Conservation (phyloP, 2,329 filamentous ascomycete genomes). For the Aspergillus sp. region DNA sequence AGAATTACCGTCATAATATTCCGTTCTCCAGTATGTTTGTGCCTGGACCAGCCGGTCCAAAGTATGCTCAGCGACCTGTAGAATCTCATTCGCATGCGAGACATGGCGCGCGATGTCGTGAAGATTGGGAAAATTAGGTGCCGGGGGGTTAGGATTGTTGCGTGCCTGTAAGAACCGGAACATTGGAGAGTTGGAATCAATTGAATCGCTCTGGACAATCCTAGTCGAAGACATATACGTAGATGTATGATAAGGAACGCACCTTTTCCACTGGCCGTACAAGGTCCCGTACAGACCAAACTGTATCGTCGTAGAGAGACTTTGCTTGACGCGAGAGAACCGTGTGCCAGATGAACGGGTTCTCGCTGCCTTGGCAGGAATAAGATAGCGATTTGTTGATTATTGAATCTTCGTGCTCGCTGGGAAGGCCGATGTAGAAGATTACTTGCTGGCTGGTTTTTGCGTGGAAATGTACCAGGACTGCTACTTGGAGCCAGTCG, state of each 20-base stretch:
- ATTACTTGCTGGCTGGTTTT: conserved; percentile 5
- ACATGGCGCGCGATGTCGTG: conserved; percentile 28
- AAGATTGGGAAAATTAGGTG: conserved; percentile 17
- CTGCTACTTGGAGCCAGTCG: conserved; percentile 2
- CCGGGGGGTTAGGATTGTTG: conserved; percentile 1
- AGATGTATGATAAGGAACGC: neutral
- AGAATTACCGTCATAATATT: conserved; percentile 1
- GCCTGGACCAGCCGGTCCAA: conserved; percentile 17
- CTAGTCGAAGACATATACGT: no score
- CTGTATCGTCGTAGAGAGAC: conserved; percentile 18
- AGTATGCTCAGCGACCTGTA: conserved; percentile 26
- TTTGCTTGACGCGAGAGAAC: conserved; percentile 15
- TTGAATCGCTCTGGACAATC: no score
- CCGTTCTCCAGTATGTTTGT: conserved; percentile 9
- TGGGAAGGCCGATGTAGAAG: conserved; percentile 9
- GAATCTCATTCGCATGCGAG: conserved; percentile 25
- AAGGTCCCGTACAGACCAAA: conserved; percentile 26
- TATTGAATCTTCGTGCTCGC: neutral
- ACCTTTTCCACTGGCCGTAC: conserved; percentile 27
- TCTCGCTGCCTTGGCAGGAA: neutral
- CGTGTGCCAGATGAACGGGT: conserved; percentile 20
- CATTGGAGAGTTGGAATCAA: no score
- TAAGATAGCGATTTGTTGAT: no score
- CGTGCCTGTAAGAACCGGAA: conserved; percentile 6
- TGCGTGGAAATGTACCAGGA: conserved; percentile 16